Conservation (phyloP, 106 monocot species). For the Apostasia ramifera region DNA sequence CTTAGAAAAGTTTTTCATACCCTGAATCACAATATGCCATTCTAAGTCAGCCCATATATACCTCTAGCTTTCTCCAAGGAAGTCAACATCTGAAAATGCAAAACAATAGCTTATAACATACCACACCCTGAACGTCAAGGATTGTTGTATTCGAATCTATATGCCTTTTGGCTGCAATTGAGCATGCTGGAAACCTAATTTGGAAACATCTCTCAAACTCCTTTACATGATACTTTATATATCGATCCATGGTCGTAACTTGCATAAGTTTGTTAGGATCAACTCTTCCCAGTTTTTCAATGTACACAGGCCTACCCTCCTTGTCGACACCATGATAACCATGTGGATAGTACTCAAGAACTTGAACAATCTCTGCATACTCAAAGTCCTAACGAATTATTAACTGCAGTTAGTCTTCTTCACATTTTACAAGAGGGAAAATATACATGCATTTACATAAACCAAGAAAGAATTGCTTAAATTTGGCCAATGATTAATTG, state of each 20-base stretch:
- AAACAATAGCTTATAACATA: constrained; percentile 16
- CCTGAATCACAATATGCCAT: constrained; percentile 26
- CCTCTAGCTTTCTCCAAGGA: neutral
- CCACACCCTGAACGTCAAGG: constrained; percentile 84
- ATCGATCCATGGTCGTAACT: constrained; percentile 72
- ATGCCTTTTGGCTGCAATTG: constrained; percentile 76
- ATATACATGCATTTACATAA: no score
- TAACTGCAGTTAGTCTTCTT: constrained; percentile 3
- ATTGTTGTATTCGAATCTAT: constrained; percentile 82
- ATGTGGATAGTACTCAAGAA: constrained; percentile 70
- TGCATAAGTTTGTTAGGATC: constrained; percentile 67
- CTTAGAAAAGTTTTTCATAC: constrained; percentile 79
- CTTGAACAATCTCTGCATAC: constrained; percentile 45
- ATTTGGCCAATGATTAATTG: no score
- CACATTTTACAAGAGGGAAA: neutral
- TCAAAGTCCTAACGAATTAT: constrained; percentile 55
- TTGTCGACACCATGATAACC: constrained; percentile 80
- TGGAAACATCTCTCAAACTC: constrained; percentile 64
- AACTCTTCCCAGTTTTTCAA: constrained; percentile 72
- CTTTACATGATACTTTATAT: constrained; percentile 70
- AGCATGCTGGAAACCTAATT: constrained; percentile 71
- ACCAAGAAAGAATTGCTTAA: no score
- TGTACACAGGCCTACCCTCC: constrained; percentile 77
- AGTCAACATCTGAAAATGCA: neutral
- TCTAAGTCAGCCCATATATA: neutral